These are phyloP conservation scores for Xylaria sp. DNA, from an alignment of 2,329 filamentous ascomycete species.

Conservation along the genomic window DNA sequence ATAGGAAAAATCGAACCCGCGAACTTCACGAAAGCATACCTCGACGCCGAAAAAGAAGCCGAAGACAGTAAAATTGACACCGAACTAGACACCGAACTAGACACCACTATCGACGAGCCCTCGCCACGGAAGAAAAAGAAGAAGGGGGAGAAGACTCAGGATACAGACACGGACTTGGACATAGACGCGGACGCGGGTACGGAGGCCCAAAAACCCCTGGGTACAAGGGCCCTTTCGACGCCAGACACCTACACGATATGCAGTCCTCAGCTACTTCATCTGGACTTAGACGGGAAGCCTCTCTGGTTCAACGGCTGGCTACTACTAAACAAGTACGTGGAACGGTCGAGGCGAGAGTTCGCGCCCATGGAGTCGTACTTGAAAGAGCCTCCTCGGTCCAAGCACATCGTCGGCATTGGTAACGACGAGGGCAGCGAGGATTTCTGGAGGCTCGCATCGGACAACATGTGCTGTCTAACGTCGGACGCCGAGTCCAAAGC, in stretches of 20 bases:
- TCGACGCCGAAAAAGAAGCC: neutral
- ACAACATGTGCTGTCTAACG: constrained; percentile 46
- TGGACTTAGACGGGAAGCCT: constrained; percentile 47
- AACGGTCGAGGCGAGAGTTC: constrained; percentile 43
- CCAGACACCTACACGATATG: constrained; percentile 46
- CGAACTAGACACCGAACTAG: too few species aligned
- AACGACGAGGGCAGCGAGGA: constrained; percentile 22
- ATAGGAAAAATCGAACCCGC: constrained; percentile 40
- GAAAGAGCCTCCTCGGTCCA: constrained; percentile 39
- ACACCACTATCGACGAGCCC: neutral
- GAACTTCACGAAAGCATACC: neutral
- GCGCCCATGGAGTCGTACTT: constrained; percentile 45
- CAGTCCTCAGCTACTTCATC: constrained; percentile 52
- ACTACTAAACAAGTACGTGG: constrained; percentile 49
- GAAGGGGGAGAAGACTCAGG: too few species aligned
- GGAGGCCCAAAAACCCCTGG: neutral
- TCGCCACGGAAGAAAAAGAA: neutral
- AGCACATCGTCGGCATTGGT: neutral
- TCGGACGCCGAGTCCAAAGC: constrained; percentile 33
- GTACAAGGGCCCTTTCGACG: neutral
- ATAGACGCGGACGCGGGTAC: neutral
- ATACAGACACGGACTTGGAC: too few species aligned
- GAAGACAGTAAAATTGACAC: too few species aligned
- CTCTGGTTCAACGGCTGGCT: constrained; percentile 56
- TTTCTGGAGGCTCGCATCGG: constrained; percentile 42